Percentiles rank a stretch among this genome's conserved stretches.
phyloP scores from a whole-genome alignment of 805 yeast species.

The Yarrowia deformans region DNA sequence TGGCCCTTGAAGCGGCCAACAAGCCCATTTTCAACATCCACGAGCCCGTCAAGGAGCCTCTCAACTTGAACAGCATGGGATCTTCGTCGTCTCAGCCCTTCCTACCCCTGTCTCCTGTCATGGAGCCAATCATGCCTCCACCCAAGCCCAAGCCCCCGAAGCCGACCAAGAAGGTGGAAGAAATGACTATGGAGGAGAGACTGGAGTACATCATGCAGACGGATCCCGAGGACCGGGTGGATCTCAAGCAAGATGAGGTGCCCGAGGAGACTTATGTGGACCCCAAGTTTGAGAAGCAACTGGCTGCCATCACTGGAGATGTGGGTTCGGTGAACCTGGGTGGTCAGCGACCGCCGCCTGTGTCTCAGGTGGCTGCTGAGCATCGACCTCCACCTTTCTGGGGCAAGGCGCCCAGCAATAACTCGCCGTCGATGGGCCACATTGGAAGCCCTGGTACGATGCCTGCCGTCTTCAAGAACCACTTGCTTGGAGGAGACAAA shows the following conservation, averaged over 20 bases:
- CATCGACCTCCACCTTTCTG: conserved; percentile 28
- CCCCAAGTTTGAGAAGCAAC: conserved; percentile 33
- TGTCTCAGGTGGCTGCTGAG: not conserved
- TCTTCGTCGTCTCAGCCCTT: conserved; percentile 12
- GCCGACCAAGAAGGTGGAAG: conserved; percentile 36
- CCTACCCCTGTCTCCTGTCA: conserved; percentile 20
- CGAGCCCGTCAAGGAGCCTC: conserved; percentile 28
- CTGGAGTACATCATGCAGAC: conserved; percentile 38
- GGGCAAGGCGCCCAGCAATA: conserved; percentile 20
- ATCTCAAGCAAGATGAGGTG: conserved; percentile 19
- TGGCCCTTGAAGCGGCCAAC: conserved; percentile 25
- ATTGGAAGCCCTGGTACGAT: not conserved
- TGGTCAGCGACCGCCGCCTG: not conserved
- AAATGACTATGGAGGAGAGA: conserved; percentile 36
- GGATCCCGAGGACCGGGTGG: conserved; percentile 38
- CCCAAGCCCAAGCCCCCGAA: conserved; percentile 33
- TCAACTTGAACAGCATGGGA: not conserved
- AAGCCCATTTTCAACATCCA: conserved; percentile 38
- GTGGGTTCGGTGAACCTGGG: conserved; percentile 6
- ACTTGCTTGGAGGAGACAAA: conserved; percentile 19
- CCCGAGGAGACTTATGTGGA: conserved; percentile 17
- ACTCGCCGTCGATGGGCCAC: conserved; percentile 10
- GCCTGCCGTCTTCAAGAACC: conserved; percentile 10
- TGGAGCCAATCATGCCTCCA: conserved; percentile 24
- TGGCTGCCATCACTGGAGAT: conserved; percentile 36